A percentile compares a stretch with the other conserved stretches of the same genome.
phyloP scores from a whole-genome alignment of 2,329 filamentous ascomycete genomes.

The Gliomastix tumulicola region DNA sequence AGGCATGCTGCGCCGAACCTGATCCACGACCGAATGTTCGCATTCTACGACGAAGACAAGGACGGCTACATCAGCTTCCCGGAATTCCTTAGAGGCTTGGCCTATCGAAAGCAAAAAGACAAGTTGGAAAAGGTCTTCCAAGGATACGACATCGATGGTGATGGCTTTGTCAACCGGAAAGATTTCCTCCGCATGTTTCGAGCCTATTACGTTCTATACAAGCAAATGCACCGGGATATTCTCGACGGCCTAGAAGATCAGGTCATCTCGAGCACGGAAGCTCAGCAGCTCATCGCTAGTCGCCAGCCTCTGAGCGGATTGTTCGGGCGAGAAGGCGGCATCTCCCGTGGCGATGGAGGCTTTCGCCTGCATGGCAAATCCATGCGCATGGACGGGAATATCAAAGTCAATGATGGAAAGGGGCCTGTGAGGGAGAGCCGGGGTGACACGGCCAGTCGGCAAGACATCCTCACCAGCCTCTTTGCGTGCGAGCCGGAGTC shows the following conservation, averaged over 20 bases:
- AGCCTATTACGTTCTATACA: conserved; percentile 85
- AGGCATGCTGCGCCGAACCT: conserved; percentile 76
- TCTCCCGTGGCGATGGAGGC: conserved; percentile 55
- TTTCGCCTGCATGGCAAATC: conserved; percentile 58
- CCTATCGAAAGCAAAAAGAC: conserved; percentile 61
- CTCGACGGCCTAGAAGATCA: conserved; percentile 73
- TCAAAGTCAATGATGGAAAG: conserved; percentile 51
- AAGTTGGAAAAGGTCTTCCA: conserved; percentile 71
- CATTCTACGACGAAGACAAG: conserved; percentile 87
- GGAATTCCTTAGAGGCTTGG: conserved; percentile 81
- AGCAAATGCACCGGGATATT: conserved; percentile 82
- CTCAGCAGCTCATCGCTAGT: conserved; percentile 68
- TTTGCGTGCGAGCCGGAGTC: conserved; percentile 31
- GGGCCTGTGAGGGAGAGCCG: conserved; percentile 29
- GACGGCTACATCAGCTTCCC: conserved; percentile 88
- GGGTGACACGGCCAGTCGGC: conserved; percentile 52
- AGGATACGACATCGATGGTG: conserved; percentile 84
- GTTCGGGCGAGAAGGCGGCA: conserved; percentile 66
- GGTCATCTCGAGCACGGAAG: conserved; percentile 66
- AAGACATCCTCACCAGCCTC: conserved; percentile 51
- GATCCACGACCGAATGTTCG: conserved; percentile 93
- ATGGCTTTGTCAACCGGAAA: conserved; percentile 77
- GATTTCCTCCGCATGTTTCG: conserved; percentile 90
- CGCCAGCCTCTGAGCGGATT: conserved; percentile 68
- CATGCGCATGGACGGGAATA: conserved; percentile 54